These are phyloP conservation scores for Epichloe gansuensis DNA, from an alignment of 2,329 filamentous ascomycete species.

Conservation along the genomic window DNA sequence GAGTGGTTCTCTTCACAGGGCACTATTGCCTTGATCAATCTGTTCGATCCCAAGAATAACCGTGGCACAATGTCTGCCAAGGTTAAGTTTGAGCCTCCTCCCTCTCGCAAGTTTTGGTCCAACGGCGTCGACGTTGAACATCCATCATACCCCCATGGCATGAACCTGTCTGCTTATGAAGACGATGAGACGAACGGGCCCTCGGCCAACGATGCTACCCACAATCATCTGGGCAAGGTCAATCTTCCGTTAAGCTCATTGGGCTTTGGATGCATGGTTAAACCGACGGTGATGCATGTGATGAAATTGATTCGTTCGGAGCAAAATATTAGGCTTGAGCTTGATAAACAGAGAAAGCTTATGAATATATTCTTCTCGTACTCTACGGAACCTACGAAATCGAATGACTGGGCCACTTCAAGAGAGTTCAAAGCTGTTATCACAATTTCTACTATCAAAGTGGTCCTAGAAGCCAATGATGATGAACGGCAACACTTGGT, in stretches of 20 bases:
- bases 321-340: constrained; percentile 15
- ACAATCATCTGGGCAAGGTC: constrained; percentile 15
- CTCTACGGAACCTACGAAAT: constrained; percentile 4
- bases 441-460: constrained; percentile 32
- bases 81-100: constrained; percentile 47
- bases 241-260: constrained; percentile 32
- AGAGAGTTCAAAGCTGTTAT: constrained; percentile 29
- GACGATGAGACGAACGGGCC: neutral
- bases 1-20: constrained; percentile 39
- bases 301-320: constrained; percentile 30
- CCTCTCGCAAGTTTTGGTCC: constrained; percentile 39
- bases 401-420: constrained; percentile 5
- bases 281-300: constrained; percentile 42
- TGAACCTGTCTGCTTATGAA: constrained; percentile 10
- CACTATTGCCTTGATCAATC: constrained; percentile 41
- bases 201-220: neutral
- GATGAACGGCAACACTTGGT: constrained; percentile 26
- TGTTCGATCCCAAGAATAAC: constrained; percentile 16
- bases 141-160: constrained; percentile 10
- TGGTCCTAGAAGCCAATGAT: constrained; percentile 22
- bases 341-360: constrained; percentile 17
- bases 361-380: constrained; percentile 21
- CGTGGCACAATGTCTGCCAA: constrained; percentile 19
- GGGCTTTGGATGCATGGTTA: constrained; percentile 48
- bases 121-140: constrained; percentile 17